phyloP scores from a whole-genome alignment of 331 rosid genomes.

The Telfairia occidentalis region DNA sequence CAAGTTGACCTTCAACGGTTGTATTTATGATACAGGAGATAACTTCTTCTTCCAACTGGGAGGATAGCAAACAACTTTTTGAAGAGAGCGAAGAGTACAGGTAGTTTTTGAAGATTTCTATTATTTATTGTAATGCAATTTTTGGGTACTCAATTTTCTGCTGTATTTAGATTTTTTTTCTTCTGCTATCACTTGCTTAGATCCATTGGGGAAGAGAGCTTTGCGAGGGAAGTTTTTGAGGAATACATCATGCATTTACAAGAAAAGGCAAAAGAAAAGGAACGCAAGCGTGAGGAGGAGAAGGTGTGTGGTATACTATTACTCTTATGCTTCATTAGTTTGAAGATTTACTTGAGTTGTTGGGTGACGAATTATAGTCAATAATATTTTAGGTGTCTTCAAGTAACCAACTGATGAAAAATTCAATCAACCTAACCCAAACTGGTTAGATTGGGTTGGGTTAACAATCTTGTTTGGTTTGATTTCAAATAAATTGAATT shows the following conservation, averaged over 20 bases:
- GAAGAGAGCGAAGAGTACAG: slow-evolving; percentile 89
- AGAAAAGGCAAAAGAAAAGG: slow-evolving; percentile 90
- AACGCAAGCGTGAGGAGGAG: slow-evolving; percentile 95
- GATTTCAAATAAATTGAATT: background rate
- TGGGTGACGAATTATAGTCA: background rate
- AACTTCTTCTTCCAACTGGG: slow-evolving; percentile 66
- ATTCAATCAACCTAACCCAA: background rate
- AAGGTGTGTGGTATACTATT: slow-evolving; percentile 42
- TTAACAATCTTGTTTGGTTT: background rate
- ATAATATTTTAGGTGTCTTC: background rate
- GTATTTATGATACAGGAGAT: slow-evolving; percentile 48
- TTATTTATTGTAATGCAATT: background rate
- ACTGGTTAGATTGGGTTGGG: background rate
- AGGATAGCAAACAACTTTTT: slow-evolving; percentile 69
- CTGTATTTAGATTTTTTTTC: background rate
- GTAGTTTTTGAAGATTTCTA: slow-evolving; percentile 21
- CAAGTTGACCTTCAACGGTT: slow-evolving; percentile 14
- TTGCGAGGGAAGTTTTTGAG: slow-evolving; percentile 58
- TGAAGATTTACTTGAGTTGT: background rate
- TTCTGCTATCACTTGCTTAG: slow-evolving; percentile 21
- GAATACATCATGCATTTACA: slow-evolving; percentile 52
- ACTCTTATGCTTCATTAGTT: background rate
- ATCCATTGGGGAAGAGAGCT: slow-evolving; percentile 65
- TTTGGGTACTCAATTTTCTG: background rate
- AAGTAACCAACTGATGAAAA: background rate